Base-by-base conservation (phyloP, 2,329 filamentous ascomycete genomes). In the Colletotrichum sp. region DNA sequence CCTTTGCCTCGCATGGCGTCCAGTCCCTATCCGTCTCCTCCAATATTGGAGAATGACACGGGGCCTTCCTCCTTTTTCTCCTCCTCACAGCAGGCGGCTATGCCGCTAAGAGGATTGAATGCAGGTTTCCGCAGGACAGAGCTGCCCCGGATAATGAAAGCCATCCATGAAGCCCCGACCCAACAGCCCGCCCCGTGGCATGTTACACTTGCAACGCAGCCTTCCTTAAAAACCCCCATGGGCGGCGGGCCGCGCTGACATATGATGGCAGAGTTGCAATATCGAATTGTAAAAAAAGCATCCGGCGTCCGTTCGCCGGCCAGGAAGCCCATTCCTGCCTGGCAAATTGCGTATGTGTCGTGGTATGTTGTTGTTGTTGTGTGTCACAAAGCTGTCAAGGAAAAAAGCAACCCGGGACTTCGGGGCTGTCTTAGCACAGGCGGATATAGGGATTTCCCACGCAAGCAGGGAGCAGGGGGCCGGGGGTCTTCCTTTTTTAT, bases 321-420 rank as follows among this genome's bases (percentile, higher is more conserved):
- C 59, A 30, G 55, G 18, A 62, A 28, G 36, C 55, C 55, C 58
- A 34, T 61, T 61, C 18, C 58, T 61, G 28, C 8, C 28, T 13
- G 28, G 28, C 58, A 38, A 26, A 26, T 65, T 32, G 38, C 36
- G 62, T 43, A 24, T 38, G 36, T 55, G 30, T 61, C 13, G 38
- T 36, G 26, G 10, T n/a, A 21, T 58, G 48, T 38, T 55, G 13
- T 65, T 55, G 13, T 65, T 65, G 21, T 52, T 24, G 24, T 43
- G 61, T 66, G 68, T 62, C 68, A 56, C 24, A n/a, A 30, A 67
- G 68, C 72, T 67, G 69, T 68, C 73, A 63, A 58, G 21, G 5
- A 43, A 62, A 62, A 61, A 75, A 75, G 69, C 62, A 72, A 75
- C 30, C 48, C 61, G 52, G 62, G 63, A 62, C 62, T 38, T 38